Conservation (phyloP, 1,139 yeast genomes). For the Diutina siamensis region DNA sequence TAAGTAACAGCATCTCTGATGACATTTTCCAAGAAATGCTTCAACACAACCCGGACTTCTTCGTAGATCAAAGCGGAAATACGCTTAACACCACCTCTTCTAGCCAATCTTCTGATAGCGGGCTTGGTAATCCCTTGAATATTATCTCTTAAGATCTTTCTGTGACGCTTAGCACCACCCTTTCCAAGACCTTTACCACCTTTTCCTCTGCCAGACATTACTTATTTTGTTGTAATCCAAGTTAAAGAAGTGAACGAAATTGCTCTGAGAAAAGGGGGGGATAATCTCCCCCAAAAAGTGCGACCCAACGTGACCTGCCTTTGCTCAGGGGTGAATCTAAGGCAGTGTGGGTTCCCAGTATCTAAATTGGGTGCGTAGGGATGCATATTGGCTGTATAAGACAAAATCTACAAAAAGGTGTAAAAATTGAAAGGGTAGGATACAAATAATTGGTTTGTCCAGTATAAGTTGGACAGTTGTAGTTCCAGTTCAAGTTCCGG, state of each 20-base stretch:
- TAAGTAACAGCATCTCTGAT: conserved; percentile 98
- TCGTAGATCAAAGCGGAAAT: conserved; percentile 97
- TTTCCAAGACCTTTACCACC: conserved; percentile 99
- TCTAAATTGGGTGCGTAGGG: not conserved
- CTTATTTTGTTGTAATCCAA: conserved; percentile 8
- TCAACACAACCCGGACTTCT: conserved; percentile 95
- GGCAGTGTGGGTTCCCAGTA: not conserved
- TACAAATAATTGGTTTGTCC: too few relatives aligned
- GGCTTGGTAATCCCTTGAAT: conserved; percentile 99
- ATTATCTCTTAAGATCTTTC: conserved; percentile 98
- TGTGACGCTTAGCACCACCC: conserved; percentile 99
- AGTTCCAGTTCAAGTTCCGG: too few relatives aligned
- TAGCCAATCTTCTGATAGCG: conserved; percentile 98
- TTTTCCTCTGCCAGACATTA: conserved; percentile 99
- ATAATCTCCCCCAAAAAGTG: not conserved
- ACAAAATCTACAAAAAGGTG: too few relatives aligned
- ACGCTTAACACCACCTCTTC: conserved; percentile 99
- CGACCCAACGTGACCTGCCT: not conserved
- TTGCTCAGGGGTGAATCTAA: not conserved
- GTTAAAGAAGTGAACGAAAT: not conserved
- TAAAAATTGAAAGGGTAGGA: too few relatives aligned
- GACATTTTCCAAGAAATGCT: conserved; percentile 91
- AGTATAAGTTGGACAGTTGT: too few relatives aligned
- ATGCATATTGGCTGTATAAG: too few relatives aligned
- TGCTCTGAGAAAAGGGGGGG: not conserved